Base-by-base conservation (phyloP, 2,329 filamentous ascomycete species). In the Capronia americana region DNA sequence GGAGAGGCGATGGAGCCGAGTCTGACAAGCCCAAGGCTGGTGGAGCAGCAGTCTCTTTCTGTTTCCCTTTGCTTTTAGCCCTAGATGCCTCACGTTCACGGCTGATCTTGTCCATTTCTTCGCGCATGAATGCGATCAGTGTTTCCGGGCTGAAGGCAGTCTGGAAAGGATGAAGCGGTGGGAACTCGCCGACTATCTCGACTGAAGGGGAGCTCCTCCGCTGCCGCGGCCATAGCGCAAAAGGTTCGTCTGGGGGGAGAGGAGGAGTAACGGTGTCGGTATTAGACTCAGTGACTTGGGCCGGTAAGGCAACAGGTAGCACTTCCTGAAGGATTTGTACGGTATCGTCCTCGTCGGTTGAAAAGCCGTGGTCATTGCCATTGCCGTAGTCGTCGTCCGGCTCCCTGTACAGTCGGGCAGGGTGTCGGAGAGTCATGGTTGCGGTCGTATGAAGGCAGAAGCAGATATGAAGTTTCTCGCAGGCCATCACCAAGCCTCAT, bases 131-230 rank as follows among this genome's bases (percentile, higher is more conserved):
- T 20, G 60, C 20, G 23, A 32, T 54, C 56, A 71, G 51, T 6
- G 65, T 67, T 30, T 69, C 30, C 7, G 70, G 69, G 10, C 70
- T 67, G 46, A 71, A 73, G 28, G 70, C 65, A 7, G 70, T 71
- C 12, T 65, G 46, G 32, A 63, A 48, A 34, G 66, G 60, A 38
- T 71, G 69, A 28, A 62, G 24, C 28, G n/a, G 23, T 10, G 48
- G 48, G 5, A 51, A 12, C 10, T 51, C 48, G 48, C 1, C 12
- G 48, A 26, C 5, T 10, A 4, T 14, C 14, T 23, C 14, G 48
- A 28, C 20, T 20, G 5, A 2, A 3, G 17, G 5, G 6, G 48
- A 4, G 4, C 26, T 14, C 23, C 20, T 14, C 23, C 48, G 24
- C 1, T 11, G 17, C 20, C 20, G 23, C 48, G n/a, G 14, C 48